phyloP scores from a whole-genome alignment of 1,139 yeast species.

The Blastobotrys aristatus region DNA sequence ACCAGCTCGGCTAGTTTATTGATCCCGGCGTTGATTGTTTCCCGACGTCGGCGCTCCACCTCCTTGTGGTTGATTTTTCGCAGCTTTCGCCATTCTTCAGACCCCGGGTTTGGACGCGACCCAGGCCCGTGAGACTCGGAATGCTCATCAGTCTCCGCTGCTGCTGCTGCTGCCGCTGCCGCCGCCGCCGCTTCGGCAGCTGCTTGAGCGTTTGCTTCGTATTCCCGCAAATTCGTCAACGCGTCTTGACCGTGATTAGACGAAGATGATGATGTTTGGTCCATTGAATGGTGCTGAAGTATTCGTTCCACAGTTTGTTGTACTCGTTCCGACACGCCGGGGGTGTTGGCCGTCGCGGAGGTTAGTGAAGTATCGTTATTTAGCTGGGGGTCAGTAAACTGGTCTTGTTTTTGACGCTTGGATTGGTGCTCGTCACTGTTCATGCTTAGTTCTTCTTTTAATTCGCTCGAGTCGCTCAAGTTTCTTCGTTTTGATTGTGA shows the following conservation, averaged over 20 bases:
- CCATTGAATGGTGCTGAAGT: neutral
- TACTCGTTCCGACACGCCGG: slow-evolving; percentile 1
- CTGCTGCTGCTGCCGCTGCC: slow-evolving; percentile 9
- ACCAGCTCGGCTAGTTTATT: slow-evolving; percentile 74
- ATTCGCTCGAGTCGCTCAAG: too few relatives aligned
- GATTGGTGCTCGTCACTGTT: neutral
- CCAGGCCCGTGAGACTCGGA: neutral
- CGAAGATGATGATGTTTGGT: neutral
- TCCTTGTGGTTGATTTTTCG: slow-evolving; percentile 93
- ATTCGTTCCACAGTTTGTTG: slow-evolving; percentile 7
- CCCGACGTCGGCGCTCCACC: slow-evolving; percentile 94
- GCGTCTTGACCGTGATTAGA: slow-evolving; percentile 1
- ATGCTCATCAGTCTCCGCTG: neutral
- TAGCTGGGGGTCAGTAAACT: slow-evolving; percentile 1
- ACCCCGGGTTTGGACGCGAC: slow-evolving; percentile 43
- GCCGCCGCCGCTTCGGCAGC: neutral
- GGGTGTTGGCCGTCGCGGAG: neutral
- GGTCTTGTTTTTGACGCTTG: neutral
- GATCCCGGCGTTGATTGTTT: slow-evolving; percentile 84
- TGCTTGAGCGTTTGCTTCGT: neutral
- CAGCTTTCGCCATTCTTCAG: slow-evolving; percentile 83
- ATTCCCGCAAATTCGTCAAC: neutral
- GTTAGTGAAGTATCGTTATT: neutral
- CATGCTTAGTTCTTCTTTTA: neutral
- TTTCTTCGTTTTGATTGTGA: neutral